Evolutionary conservation across 2,329 filamentous ascomycete species (phyloP).

Genomic region (Colletotrichum tropicicola): DNA sequence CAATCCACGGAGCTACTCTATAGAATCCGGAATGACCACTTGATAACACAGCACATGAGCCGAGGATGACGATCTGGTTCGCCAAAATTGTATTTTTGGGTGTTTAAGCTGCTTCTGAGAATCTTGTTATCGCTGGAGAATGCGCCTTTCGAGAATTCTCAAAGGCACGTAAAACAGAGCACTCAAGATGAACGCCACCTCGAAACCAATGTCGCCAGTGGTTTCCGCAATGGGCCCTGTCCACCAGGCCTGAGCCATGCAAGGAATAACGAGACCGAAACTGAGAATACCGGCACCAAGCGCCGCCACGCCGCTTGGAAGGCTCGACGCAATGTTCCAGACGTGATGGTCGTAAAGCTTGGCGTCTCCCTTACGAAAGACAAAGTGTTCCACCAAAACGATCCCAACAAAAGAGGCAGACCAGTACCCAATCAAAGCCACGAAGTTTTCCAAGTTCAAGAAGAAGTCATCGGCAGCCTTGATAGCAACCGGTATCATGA

Average conservation of each 20-base stretch:
- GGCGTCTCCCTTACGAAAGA: conserved; percentile 56
- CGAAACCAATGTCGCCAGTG: conserved; percentile 73
- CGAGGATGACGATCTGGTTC: too few species aligned
- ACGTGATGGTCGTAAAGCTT: conserved; percentile 54
- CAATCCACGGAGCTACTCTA: too few species aligned
- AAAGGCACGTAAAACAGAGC: conserved; percentile 57
- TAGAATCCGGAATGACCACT: too few species aligned
- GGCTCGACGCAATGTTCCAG: conserved; percentile 55
- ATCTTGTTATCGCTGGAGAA: too few species aligned
- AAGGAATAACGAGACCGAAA: conserved; percentile 63
- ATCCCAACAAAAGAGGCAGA: conserved; percentile 63
- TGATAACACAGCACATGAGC: too few species aligned
- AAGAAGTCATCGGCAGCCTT: conserved; percentile 66
- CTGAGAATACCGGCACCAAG: conserved; percentile 54
- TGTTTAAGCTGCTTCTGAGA: too few species aligned
- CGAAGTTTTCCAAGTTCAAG: conserved; percentile 63
- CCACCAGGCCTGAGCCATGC: conserved; percentile 70
- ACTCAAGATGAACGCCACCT: conserved; percentile 65
- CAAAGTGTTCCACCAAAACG: conserved; percentile 55
- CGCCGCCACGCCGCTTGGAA: conserved; percentile 58
- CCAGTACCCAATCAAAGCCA: conserved; percentile 68
- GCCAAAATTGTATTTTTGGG: too few species aligned
- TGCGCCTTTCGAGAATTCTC: too few species aligned
- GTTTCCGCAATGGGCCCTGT: conserved; percentile 66
- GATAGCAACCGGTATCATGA: conserved; percentile 68